These are phyloP conservation scores for Phytophthora kernoviae DNA, from an alignment of 352 stramenopile genomes.

Conservation along the genomic window DNA sequence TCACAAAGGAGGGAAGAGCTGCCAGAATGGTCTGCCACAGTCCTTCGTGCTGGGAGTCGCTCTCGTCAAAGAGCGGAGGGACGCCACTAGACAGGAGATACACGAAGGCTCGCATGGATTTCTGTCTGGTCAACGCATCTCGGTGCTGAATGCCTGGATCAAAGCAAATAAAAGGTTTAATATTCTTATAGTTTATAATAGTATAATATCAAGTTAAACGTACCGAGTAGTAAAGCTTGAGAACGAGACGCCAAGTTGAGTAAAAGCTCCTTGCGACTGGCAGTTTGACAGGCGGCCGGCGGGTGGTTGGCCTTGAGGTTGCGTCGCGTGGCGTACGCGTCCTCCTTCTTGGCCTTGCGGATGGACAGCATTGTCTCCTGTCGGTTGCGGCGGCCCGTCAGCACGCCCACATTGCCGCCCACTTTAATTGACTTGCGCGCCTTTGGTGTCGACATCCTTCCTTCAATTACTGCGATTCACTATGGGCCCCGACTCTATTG, in stretches of 20 bases:
- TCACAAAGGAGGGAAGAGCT: conserved; percentile 81
- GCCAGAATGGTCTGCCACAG: conserved; percentile 83
- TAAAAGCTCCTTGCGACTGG: conserved; percentile 73
- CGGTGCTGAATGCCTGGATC: conserved; percentile 76
- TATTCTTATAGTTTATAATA: conserved; percentile 3
- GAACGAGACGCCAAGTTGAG: conserved; percentile 81
- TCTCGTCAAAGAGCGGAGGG: conserved; percentile 82
- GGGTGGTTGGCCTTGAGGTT: conserved; percentile 86
- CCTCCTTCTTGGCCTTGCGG: conserved; percentile 90
- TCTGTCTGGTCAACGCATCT: conserved; percentile 72
- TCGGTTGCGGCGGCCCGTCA: conserved; percentile 81
- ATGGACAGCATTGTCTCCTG: conserved; percentile 89
- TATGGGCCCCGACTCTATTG: conserved; percentile 7
- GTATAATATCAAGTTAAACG: not conserved
- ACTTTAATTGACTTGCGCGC: conserved; percentile 81
- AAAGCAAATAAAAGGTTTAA: too few species aligned
- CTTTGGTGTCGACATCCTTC: conserved; percentile 42
- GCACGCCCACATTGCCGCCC: conserved; percentile 65
- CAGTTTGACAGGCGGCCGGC: conserved; percentile 37
- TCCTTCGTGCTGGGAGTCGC: conserved; percentile 80
- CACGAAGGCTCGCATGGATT: conserved; percentile 88
- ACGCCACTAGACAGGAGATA: conserved; percentile 87
- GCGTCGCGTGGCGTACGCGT: conserved; percentile 84
- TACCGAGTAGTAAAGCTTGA: conserved; percentile 76
- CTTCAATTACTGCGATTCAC: conserved; percentile 24